phyloP scores from a whole-genome alignment of 177 flowering plant species.

The Vitis hybrid region DNA sequence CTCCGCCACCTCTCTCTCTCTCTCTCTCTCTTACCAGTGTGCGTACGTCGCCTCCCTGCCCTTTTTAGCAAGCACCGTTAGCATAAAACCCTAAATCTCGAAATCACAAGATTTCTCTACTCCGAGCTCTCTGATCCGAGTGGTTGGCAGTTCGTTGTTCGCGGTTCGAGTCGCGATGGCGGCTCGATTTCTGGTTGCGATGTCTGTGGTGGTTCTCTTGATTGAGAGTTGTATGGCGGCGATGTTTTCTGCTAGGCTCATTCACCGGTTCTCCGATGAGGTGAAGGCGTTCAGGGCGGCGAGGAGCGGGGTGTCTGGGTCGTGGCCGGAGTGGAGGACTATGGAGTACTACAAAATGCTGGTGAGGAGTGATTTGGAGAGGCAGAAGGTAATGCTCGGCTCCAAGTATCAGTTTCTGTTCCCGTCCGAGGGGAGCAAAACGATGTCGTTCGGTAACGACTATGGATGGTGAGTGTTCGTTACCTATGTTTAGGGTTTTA shows the following conservation, averaged over 20 bases:
- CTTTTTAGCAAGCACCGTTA: neutral
- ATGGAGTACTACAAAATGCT: slow-evolving; percentile 54
- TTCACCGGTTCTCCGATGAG: slow-evolving; percentile 85
- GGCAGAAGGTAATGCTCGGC: slow-evolving; percentile 72
- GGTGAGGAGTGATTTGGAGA: slow-evolving; percentile 47
- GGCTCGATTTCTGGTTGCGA: slow-evolving; percentile 13
- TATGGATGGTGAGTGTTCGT: slow-evolving; percentile 62
- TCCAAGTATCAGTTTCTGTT: slow-evolving; percentile 46
- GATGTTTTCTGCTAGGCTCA: slow-evolving; percentile 46
- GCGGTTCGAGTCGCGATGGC: slow-evolving; percentile 20
- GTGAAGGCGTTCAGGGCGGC: slow-evolving; percentile 35
- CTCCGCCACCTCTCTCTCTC: neutral
- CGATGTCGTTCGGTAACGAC: slow-evolving; percentile 68
- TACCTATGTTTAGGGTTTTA: neutral
- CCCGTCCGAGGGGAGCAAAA: slow-evolving; percentile 73
- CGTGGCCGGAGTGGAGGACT: slow-evolving; percentile 50
- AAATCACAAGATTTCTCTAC: neutral
- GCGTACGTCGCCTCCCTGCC: neutral
- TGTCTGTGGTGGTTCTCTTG: slow-evolving; percentile 12
- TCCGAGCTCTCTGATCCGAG: neutral
- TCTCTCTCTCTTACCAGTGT: neutral
- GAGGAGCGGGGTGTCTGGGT: slow-evolving; percentile 4
- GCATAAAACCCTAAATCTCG: neutral
- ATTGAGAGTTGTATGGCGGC: slow-evolving; percentile 11
- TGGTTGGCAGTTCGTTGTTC: neutral